Evolutionary conservation across 768 basidiomycete species (phyloP).

Genomic region (Boletales sp.): DNA sequence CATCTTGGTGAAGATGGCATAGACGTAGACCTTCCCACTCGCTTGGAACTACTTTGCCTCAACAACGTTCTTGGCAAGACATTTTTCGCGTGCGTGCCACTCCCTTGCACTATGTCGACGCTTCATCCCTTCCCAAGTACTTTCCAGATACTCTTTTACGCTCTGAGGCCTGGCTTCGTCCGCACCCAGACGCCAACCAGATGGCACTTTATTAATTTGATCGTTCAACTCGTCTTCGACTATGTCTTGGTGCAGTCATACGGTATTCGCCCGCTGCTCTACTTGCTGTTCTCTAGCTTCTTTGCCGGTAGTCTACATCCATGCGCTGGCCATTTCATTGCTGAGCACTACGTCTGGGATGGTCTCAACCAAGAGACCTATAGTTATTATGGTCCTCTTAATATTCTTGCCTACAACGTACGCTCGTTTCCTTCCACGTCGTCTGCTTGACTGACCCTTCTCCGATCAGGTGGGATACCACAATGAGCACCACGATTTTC

Average conservation of each 20-base stretch:
- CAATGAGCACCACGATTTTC: constrained; percentile 99
- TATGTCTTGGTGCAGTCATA: constrained; percentile 52
- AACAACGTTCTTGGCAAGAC: constrained; percentile 98
- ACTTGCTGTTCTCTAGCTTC: constrained; percentile 87
- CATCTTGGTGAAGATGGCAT: constrained; percentile 93
- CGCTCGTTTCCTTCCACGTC: constrained; percentile 24
- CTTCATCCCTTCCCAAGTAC: constrained; percentile 50
- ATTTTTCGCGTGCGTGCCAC: constrained; percentile 79
- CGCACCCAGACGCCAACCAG: constrained; percentile 73
- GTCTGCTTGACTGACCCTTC: neutral
- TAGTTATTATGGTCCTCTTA: constrained; percentile 92
- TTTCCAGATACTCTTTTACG: constrained; percentile 98
- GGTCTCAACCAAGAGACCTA: constrained; percentile 93
- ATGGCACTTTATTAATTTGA: constrained; percentile 84
- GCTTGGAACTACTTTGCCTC: constrained; percentile 76
- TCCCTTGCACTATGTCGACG: neutral
- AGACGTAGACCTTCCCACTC: constrained; percentile 92
- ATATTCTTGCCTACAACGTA: constrained; percentile 90
- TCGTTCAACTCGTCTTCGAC: constrained; percentile 69
- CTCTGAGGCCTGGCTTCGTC: constrained; percentile 90
- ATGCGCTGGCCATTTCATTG: constrained; percentile 96
- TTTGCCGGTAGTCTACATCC: constrained; percentile 97
- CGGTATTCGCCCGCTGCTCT: constrained; percentile 56
- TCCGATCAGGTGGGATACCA: constrained; percentile 85
- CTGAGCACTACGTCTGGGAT: constrained; percentile 95